A percentile compares a stretch with the other conserved stretches of the same genome.
phyloP scores from a whole-genome alignment of 2,329 filamentous ascomycete species.

The Lasiodiplodia hormozganensis region DNA sequence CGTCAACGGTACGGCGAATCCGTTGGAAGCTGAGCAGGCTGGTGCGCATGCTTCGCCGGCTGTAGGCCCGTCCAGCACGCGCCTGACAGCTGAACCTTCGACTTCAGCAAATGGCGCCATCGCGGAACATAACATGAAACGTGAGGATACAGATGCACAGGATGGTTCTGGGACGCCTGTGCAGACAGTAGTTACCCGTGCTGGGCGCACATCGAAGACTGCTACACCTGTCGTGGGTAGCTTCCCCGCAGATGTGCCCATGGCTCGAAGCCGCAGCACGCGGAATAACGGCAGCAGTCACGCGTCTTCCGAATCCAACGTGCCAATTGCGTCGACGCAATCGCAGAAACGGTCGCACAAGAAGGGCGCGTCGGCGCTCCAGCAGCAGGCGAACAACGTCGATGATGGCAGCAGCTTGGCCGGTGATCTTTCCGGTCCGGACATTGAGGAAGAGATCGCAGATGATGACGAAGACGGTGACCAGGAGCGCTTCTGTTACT shows the following conservation, averaged over 20 bases:
- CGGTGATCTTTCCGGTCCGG: conserved; percentile 32
- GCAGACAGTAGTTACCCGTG: conserved; percentile 38
- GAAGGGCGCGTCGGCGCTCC: conserved; percentile 38
- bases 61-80: neutral
- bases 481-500: conserved; percentile 70
- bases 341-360: conserved; percentile 47
- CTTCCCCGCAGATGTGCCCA: conserved; percentile 49
- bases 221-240: conserved; percentile 54
- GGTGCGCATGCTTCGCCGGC: conserved; percentile 1
- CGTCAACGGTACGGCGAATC: conserved; percentile 17
- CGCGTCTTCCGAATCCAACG: conserved; percentile 49
- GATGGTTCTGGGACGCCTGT: conserved; percentile 46
- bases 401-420: conserved; percentile 31
- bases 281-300: conserved; percentile 46
- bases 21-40: conserved; percentile 13
- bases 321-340: conserved; percentile 35
- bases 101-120: conserved; percentile 11
- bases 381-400: conserved; percentile 34
- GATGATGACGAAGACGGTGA: conserved; percentile 47
- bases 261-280: conserved; percentile 52
- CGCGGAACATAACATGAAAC: conserved; percentile 45
- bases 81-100: conserved; percentile 6
- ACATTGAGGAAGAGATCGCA: conserved; percentile 43
- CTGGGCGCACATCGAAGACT: conserved; percentile 54
- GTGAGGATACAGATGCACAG: conserved; percentile 58